Evolutionary conservation across 164 flowering plant genomes (phyloP).

Genomic region (Piper longum): DNA sequence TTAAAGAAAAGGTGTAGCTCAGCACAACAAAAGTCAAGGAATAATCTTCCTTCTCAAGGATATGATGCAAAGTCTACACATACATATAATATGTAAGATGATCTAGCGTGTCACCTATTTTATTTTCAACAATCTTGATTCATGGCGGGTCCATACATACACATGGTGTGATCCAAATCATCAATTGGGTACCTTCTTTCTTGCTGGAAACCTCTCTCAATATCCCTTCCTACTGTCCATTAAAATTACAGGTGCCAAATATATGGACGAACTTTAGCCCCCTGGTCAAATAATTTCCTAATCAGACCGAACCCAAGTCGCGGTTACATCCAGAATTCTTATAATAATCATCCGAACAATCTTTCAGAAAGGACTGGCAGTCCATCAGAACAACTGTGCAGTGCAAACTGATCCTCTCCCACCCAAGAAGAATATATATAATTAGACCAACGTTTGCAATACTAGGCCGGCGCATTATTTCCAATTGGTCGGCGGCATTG

Average conservation of each 20-base stretch:
- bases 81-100: too few relatives aligned
- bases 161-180: background rate
- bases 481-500: background rate
- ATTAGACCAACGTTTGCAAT: background rate
- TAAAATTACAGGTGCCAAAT: background rate
- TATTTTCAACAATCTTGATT: background rate
- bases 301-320: background rate
- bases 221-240: background rate
- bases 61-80: too few relatives aligned
- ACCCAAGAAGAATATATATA: too few relatives aligned
- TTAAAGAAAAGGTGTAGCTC: background rate
- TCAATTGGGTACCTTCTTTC: background rate
- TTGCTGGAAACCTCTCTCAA: background rate
- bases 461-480: background rate
- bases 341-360: too few relatives aligned
- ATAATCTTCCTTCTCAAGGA: too few relatives aligned
- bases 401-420: too few relatives aligned
- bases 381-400: too few relatives aligned
- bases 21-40: background rate
- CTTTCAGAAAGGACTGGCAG: too few relatives aligned
- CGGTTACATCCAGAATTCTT: background rate
- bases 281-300: background rate
- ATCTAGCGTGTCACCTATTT: too few relatives aligned
- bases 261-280: background rate
- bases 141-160: background rate